phyloP scores from a whole-genome alignment of 2,329 filamentous ascomycete species.

The Elsinoe perseae region DNA sequence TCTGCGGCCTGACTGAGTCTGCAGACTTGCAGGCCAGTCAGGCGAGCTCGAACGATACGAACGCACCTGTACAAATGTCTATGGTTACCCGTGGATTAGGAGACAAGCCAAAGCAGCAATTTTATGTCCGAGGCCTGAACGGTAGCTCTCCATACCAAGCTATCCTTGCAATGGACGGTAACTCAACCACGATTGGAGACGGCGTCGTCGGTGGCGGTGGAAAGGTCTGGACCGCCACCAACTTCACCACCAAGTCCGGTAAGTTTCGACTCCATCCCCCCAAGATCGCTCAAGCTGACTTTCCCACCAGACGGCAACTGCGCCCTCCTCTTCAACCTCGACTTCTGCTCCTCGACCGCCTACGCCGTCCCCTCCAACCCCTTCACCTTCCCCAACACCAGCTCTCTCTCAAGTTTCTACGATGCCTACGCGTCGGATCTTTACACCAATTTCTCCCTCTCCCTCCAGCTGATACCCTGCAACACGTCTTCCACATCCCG shows the following conservation, averaged over 20 bases:
- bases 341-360: constrained; percentile 79
- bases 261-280: constrained; percentile 27
- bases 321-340: constrained; percentile 75
- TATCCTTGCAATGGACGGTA: constrained; percentile 57
- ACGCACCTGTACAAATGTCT: constrained; percentile 37
- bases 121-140: constrained; percentile 72
- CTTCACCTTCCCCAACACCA: constrained; percentile 50
- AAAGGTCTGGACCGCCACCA: constrained; percentile 60
- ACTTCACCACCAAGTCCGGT: constrained; percentile 75
- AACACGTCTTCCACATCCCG: constrained; percentile 63
- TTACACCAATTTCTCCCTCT: constrained; percentile 73
- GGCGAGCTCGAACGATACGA: constrained; percentile 36
- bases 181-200: constrained; percentile 46
- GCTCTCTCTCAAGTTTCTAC: constrained; percentile 62
- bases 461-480: constrained; percentile 77
- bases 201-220: constrained; percentile 64
- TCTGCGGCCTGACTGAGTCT: constrained; percentile 65
- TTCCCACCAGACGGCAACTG: constrained; percentile 62
- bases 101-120: constrained; percentile 73
- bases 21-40: constrained; percentile 49
- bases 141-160: constrained; percentile 63
- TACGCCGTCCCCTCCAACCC: constrained; percentile 85
- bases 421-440: constrained; percentile 63
- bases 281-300: constrained; percentile 18
- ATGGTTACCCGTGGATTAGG: constrained; percentile 63